Conservation (phyloP, 2,329 filamentous ascomycete genomes). For the Colletotrichum godetiae region DNA sequence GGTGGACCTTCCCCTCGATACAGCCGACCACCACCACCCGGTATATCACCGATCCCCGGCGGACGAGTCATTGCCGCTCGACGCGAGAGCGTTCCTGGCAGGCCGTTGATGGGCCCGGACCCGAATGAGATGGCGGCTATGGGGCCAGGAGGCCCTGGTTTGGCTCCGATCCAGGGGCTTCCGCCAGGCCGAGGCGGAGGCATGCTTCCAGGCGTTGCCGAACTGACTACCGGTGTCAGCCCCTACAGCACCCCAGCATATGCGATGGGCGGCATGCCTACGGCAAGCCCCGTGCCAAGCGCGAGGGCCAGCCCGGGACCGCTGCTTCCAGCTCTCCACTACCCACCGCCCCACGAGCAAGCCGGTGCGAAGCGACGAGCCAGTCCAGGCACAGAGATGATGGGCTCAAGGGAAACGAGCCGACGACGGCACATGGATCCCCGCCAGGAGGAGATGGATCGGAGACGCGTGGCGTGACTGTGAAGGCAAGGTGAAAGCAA, state of each 20-base stretch:
- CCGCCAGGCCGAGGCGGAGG: constrained; percentile 52
- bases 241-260: constrained; percentile 70
- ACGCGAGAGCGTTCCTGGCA: constrained; percentile 53
- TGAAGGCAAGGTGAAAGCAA: constrained; percentile 1
- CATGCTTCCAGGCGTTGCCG: constrained; percentile 69
- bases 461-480: constrained; percentile 32
- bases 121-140: constrained; percentile 47
- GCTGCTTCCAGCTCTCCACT: constrained; percentile 48
- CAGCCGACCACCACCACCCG: constrained; percentile 45
- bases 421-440: constrained; percentile 49
- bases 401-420: constrained; percentile 56
- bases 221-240: constrained; percentile 72
- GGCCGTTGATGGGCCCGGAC: constrained; percentile 45
- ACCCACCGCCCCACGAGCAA: constrained; percentile 51
- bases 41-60: constrained; percentile 45
- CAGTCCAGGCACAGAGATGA: constrained; percentile 54
- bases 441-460: constrained; percentile 35
- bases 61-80: constrained; percentile 52
- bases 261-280: constrained; percentile 52
- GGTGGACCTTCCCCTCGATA: constrained; percentile 57
- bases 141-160: constrained; percentile 51
- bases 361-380: constrained; percentile 62
- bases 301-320: constrained; percentile 56
- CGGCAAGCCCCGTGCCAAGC: constrained; percentile 51
- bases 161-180: constrained; percentile 65